These are phyloP conservation scores for Oidium heveae DNA, from an alignment of 2,329 filamentous ascomycete genomes.

Conservation along the genomic window DNA sequence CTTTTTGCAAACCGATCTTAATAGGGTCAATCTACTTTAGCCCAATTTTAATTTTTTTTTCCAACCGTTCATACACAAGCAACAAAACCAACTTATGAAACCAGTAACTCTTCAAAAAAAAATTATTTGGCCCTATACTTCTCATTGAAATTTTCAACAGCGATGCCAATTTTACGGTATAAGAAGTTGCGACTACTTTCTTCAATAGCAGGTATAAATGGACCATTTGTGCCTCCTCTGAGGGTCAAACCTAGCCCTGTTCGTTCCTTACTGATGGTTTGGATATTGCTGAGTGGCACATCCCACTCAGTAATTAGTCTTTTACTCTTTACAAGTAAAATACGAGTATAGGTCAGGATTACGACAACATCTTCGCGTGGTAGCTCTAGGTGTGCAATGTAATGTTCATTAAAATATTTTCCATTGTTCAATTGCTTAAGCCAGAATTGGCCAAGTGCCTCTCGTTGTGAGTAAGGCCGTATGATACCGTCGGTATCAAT, in stretches of 20 bases:
- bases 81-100: no score
- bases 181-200: constrained; percentile 44
- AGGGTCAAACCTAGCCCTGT: constrained; percentile 77
- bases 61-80: no score
- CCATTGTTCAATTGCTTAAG: constrained; percentile 95
- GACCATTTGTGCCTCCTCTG: constrained; percentile 76
- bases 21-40: no score
- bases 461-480: constrained; percentile 76
- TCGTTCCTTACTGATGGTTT: constrained; percentile 90
- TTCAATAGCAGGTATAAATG: constrained; percentile 83
- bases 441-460: constrained; percentile 94
- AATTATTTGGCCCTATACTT: constrained; percentile 17
- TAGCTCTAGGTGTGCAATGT: constrained; percentile 88
- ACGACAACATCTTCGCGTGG: constrained; percentile 70
- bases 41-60: no score
- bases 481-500: constrained; percentile 84
- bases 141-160: constrained; percentile 41
- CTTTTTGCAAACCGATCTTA: no score
- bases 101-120: no score
- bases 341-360: constrained; percentile 68
- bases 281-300: constrained; percentile 79
- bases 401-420: constrained; percentile 91
- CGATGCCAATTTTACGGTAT: constrained; percentile 39
- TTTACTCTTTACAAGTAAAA: constrained; percentile 74
- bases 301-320: constrained; percentile 85